Evolutionary conservation across 148 eudicot genomes (phyloP), one percentile per base, ranked within the genome.

Genomic region (Polygonum maritimum): DNA sequence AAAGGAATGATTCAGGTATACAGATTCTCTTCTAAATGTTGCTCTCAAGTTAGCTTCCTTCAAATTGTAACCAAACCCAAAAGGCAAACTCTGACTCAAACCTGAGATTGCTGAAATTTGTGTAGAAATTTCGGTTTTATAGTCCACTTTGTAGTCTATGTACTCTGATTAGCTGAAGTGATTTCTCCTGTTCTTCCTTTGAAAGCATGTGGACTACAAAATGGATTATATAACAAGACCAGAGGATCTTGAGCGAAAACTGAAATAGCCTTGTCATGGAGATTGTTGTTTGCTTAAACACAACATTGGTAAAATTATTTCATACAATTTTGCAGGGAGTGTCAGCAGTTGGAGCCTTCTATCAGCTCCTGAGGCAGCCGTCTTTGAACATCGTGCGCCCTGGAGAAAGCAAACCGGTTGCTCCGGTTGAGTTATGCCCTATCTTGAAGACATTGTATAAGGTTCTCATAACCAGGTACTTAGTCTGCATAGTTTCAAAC

Each of bases 1-100:
- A 94, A 94, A 78, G 98, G 98, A 40, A 94, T 89, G 94, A 94
- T 94, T 82, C 98, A 94, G 98, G 98, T 91, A 79, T 16, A 51
- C 14, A 11, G 5, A 2, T 51, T 51, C 18, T 51, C 5, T 15
- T 51, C 57, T 51, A 49, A 15, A 49, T 13, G 2, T 14, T 44
- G 47, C 47, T 44, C 47, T 44, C 47, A 44, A 44, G 47, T 44
- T 44, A 44, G 47, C 47, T 44, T 44, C 10, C 47, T 44, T 44
- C 47, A 44, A 44, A 6, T 6, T 44, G 47, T 44, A 44, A 6
- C 1, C 47, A 44, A 44, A 7, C 47, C 47, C 47, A 44, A 44
- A 44, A 7, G 10, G 10, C 47, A 44, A 44, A 41, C 6, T 44
- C 47, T 1, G 47, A 44, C 47, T 44, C 47, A 44, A 44, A 44